Evolutionary conservation across 257 asterid species (phyloP).

Genomic region (Coffea canephora): DNA sequence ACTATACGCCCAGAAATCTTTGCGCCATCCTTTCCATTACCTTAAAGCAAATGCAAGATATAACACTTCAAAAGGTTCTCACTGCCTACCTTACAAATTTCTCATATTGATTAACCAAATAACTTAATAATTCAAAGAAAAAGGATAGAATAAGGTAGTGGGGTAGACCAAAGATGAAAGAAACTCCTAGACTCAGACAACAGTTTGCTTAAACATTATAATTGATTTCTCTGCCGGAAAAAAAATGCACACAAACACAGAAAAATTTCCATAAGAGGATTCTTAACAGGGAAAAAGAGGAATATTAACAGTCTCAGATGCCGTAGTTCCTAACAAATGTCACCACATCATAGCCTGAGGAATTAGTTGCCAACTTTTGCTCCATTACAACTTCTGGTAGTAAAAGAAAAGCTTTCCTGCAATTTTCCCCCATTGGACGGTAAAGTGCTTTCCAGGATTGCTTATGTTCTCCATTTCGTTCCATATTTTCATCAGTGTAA

Average conservation of each 20-base stretch:
- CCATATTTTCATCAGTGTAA: not conserved
- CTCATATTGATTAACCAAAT: not conserved
- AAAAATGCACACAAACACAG: no score
- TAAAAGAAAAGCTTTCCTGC: not conserved
- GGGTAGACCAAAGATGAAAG: not conserved
- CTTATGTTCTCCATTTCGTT: not conserved
- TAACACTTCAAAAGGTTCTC: not conserved
- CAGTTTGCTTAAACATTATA: not conserved
- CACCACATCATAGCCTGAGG: not conserved
- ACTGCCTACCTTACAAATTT: not conserved
- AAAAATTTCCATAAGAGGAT: no score
- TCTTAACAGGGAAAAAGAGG: not conserved
- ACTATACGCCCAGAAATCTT: slow-evolving; percentile 76
- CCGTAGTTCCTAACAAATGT: not conserved
- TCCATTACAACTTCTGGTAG: not conserved
- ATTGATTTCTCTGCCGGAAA: no score
- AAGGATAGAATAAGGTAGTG: not conserved
- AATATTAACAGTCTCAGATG: not conserved
- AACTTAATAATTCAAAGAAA: not conserved
- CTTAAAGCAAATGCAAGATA: slow-evolving; percentile 30
- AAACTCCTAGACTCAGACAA: not conserved
- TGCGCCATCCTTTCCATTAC: slow-evolving; percentile 73
- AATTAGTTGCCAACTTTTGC: not conserved
- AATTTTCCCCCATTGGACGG: not conserved
- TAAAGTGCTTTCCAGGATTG: not conserved